Conservation (phyloP, 2,329 filamentous ascomycete species). For the Achaetomium macrosporum region DNA sequence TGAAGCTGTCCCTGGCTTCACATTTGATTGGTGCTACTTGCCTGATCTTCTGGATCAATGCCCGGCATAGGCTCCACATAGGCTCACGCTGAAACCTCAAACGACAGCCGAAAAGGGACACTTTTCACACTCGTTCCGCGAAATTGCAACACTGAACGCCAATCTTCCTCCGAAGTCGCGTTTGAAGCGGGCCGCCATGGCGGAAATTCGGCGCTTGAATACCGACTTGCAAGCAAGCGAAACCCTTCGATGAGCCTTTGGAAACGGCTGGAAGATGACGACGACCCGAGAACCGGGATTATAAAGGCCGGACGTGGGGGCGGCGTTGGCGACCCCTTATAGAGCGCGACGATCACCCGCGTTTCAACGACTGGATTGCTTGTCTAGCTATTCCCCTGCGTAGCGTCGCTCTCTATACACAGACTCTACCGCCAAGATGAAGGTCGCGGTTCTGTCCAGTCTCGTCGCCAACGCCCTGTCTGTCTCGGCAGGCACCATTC, state of each 20-base stretch:
- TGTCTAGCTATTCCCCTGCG: not conserved
- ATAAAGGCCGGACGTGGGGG: not conserved
- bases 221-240: not conserved
- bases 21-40: conserved; percentile 8
- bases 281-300: not conserved
- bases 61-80: conserved; percentile 8
- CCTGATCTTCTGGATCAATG: conserved; percentile 4
- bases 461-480: conserved; percentile 20
- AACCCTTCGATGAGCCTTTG: not conserved
- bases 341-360: not conserved
- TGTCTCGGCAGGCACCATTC: conserved; percentile 24
- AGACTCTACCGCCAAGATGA: conserved; percentile 18
- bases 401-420: no score
- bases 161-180: conserved; percentile 4
- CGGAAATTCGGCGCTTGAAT: conserved; percentile 7
- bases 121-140: conserved; percentile 15
- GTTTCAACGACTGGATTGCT: not conserved
- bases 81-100: conserved; percentile 7
- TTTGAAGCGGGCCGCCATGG: conserved; percentile 18
- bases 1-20: not conserved
- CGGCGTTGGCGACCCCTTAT: not conserved
- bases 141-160: conserved; percentile 20
- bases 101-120: conserved; percentile 20
- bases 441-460: conserved; percentile 19
- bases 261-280: not conserved